Evolutionary conservation across 148 eudicot genomes (phyloP).

Genomic region (Dianthus caryophyllus): DNA sequence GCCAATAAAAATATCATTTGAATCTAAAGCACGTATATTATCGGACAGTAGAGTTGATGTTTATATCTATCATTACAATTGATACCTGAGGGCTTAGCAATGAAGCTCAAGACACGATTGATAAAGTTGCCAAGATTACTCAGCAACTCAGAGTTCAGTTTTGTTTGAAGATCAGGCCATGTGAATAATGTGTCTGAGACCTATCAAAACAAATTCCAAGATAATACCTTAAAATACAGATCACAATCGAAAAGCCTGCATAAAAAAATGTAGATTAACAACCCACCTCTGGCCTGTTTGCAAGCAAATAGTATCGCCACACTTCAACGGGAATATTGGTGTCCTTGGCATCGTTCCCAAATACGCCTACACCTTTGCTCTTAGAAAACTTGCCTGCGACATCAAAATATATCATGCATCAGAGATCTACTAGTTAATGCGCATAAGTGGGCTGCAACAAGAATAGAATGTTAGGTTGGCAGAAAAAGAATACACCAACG

Average conservation of each 20-base stretch:
- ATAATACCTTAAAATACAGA: constrained; percentile 13
- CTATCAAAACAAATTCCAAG: constrained; percentile 31
- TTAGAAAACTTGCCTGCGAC: constrained; percentile 82
- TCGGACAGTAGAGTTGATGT: not conserved
- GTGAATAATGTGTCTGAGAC: constrained; percentile 93
- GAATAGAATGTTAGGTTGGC: not conserved
- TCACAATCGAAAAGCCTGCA: not conserved
- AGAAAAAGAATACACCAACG: not conserved
- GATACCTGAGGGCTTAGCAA: constrained; percentile 83
- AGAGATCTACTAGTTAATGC: too few species aligned
- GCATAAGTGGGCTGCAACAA: constrained; percentile 2
- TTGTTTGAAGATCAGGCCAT: constrained; percentile 92
- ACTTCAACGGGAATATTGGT: constrained; percentile 91
- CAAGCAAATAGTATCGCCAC: constrained; percentile 90
- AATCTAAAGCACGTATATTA: not conserved
- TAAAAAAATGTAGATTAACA: not conserved
- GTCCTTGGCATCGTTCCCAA: constrained; percentile 93
- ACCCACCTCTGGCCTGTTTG: constrained; percentile 90
- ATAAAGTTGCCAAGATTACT: constrained; percentile 87
- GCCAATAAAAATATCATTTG: not conserved
- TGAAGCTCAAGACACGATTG: constrained; percentile 90
- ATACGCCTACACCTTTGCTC: constrained; percentile 95
- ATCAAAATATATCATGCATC: constrained; percentile 3
- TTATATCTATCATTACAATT: not conserved
- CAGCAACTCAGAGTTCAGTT: constrained; percentile 77